Evolutionary conservation across 2,329 filamentous ascomycete genomes (phyloP).

Genomic region (Fusarium mexicanum): DNA sequence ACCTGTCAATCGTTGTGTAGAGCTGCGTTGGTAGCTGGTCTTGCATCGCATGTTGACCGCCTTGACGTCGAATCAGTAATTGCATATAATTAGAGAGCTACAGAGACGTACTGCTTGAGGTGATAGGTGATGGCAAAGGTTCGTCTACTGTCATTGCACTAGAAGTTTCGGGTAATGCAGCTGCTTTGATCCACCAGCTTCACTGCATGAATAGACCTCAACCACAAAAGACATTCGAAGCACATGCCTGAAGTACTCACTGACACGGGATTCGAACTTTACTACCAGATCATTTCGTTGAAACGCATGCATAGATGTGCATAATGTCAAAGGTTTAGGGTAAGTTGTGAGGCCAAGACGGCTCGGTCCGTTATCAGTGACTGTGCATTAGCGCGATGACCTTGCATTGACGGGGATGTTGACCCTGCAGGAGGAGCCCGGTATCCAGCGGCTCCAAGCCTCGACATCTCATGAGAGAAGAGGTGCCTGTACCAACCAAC

Average conservation of each 20-base stretch:
- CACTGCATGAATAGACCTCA: background rate
- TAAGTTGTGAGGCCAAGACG: background rate
- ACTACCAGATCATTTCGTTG: background rate
- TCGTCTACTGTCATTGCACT: background rate
- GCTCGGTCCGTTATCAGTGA: background rate
- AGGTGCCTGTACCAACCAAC: background rate
- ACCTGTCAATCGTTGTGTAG: background rate
- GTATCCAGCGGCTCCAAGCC: background rate
- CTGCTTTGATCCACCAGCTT: background rate
- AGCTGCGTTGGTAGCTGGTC: background rate
- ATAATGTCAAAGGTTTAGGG: background rate
- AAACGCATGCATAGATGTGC: background rate
- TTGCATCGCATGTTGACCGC: background rate
- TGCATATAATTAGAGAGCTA: background rate
- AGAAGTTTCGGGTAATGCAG: background rate
- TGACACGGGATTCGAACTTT: background rate
- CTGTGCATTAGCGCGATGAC: background rate
- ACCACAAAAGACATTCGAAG: background rate
- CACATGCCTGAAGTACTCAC: background rate
- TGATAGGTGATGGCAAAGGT: background rate
- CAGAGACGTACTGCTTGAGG: background rate
- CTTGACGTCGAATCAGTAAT: background rate
- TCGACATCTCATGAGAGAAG: background rate
- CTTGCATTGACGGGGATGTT: background rate
- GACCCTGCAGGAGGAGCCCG: background rate